A percentile compares a stretch with the other conserved stretches of the same genome.
phyloP scores from a whole-genome alignment of 352 stramenopile genomes.

The Phytophthora constricta region DNA sequence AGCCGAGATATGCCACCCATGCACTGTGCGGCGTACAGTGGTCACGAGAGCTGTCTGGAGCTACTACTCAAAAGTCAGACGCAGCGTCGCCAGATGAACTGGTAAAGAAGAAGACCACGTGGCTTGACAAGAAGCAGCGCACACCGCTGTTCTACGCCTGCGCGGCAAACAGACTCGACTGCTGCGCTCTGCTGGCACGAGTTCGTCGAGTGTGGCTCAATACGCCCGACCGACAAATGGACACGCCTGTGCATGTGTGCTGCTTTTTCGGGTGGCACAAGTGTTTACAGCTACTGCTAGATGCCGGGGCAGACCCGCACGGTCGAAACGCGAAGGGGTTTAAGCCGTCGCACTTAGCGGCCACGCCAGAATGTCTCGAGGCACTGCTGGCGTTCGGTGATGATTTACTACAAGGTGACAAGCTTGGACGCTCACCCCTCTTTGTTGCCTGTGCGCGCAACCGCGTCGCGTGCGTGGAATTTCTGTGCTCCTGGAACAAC shows the following conservation, averaged over 20 bases:
- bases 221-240: conserved; percentile 60
- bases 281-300: conserved; percentile 55
- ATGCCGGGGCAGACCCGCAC: conserved; percentile 64
- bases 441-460: conserved; percentile 73
- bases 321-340: conserved; percentile 73
- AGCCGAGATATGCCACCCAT: conserved; percentile 63
- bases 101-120: conserved; percentile 21
- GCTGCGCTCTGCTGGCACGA: conserved; percentile 46
- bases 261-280: conserved; percentile 72
- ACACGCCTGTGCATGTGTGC: conserved; percentile 72
- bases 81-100: not conserved
- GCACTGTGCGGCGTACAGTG: conserved; percentile 63
- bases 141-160: conserved; percentile 77
- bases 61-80: conserved; percentile 34
- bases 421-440: conserved; percentile 63
- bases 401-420: conserved; percentile 70
- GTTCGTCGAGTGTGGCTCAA: conserved; percentile 56
- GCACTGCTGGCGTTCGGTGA: conserved; percentile 61
- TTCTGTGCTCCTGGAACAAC: conserved; percentile 70
- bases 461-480: conserved; percentile 58
- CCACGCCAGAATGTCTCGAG: conserved; percentile 58
- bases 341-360: conserved; percentile 70
- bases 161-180: conserved; percentile 57
- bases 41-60: conserved; percentile 49
- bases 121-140: conserved; percentile 65